These are phyloP conservation scores for Monilinia vaccinii-corymbosi DNA, from an alignment of 2,329 filamentous ascomycete species.

Conservation along the genomic window DNA sequence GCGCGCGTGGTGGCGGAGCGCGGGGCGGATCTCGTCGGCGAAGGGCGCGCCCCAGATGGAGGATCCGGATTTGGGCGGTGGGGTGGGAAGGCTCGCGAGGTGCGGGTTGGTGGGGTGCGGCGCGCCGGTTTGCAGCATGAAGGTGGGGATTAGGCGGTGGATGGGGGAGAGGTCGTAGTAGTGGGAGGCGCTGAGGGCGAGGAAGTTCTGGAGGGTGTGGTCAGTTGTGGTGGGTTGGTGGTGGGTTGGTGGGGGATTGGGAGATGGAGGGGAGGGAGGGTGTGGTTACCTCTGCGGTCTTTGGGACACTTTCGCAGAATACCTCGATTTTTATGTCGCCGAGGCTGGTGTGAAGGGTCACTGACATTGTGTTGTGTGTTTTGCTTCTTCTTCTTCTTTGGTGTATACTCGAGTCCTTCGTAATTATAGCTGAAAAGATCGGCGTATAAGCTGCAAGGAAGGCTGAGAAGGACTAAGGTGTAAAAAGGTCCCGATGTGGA, in stretches of 20 bases:
- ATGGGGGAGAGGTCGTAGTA: conserved; percentile 71
- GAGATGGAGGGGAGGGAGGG: background rate
- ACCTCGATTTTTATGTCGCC: conserved; percentile 93
- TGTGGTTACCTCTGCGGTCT: conserved; percentile 65
- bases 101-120: conserved; percentile 35
- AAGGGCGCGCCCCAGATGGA: conserved; percentile 69
- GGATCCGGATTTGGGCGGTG: conserved; percentile 55
- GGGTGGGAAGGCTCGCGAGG: conserved; percentile 46
- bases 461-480: no score
- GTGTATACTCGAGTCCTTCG: no score
- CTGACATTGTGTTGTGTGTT: conserved; percentile 41
- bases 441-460: background rate
- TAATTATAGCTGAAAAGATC: background rate
- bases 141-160: conserved; percentile 70
- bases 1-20: conserved; percentile 57
- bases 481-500: no score
- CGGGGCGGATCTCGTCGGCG: conserved; percentile 70
- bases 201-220: conserved; percentile 77
- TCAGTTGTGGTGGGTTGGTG: background rate
- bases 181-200: conserved; percentile 71
- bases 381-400: background rate
- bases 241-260: background rate
- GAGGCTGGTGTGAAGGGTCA: conserved; percentile 74
- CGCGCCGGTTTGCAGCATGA: conserved; percentile 72
- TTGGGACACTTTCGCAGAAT: conserved; percentile 90